Conservation (phyloP, 306 rosid species). For the Ziziphus jujuba region DNA sequence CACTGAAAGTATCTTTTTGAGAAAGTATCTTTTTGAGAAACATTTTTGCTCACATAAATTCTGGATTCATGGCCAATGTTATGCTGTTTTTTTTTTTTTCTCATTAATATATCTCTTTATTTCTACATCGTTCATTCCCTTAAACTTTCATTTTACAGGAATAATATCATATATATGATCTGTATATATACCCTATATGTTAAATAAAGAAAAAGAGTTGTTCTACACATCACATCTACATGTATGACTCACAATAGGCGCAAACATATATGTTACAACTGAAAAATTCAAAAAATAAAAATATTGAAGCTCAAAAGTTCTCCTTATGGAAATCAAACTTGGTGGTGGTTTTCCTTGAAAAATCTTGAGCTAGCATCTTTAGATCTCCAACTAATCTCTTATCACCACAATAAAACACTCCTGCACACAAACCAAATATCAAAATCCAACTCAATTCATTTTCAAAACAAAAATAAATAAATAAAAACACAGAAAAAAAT, state of each 20-base stretch:
- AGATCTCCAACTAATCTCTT: slow-evolving; percentile 69
- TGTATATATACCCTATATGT: neutral
- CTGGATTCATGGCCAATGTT: too few species aligned
- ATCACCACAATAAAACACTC: slow-evolving; percentile 87
- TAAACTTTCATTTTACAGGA: neutral
- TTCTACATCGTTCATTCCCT: too few species aligned
- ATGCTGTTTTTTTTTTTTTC: too few species aligned
- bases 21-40: too few species aligned
- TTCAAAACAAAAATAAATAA: neutral
- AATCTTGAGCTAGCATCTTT: slow-evolving; percentile 62
- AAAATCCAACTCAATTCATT: neutral
- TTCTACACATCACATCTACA: neutral
- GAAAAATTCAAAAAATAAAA: neutral
- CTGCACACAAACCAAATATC: slow-evolving; percentile 38
- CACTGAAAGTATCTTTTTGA: too few species aligned
- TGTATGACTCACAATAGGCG: neutral
- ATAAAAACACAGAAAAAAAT: neutral
- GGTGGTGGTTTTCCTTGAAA: slow-evolving; percentile 73
- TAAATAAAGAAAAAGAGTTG: neutral
- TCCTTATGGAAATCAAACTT: slow-evolving; percentile 89
- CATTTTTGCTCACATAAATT: too few species aligned
- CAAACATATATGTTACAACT: slow-evolving; percentile 21
- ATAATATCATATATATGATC: neutral
- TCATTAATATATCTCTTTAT: too few species aligned
- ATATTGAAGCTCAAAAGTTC: slow-evolving; percentile 46